A percentile compares a stretch with the other conserved stretches of the same genome.
phyloP scores from a whole-genome alignment of 306 rosid genomes.

The Bauhinia variegata region DNA sequence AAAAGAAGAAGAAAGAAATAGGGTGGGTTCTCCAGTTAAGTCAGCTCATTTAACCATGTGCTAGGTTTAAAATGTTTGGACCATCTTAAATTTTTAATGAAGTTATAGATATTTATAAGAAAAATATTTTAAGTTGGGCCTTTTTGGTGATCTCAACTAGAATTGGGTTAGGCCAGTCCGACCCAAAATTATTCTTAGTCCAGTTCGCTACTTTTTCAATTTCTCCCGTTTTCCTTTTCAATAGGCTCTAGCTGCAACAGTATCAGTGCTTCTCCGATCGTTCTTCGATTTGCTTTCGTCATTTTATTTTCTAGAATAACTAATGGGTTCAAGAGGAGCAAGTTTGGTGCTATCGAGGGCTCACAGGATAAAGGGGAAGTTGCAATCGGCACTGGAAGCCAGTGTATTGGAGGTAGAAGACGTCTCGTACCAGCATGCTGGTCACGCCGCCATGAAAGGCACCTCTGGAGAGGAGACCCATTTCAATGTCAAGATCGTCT shows the following conservation, averaged over 20 bases:
- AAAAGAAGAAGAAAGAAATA: no score
- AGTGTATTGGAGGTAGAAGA: constrained; percentile 73
- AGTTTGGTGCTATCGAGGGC: constrained; percentile 58
- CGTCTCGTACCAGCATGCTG: constrained; percentile 87
- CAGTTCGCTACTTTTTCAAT: no score
- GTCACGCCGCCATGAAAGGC: constrained; percentile 71
- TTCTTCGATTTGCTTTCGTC: background rate
- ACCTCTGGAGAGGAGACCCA: constrained; percentile 63
- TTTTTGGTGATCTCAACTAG: no score
- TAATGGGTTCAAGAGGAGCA: constrained; percentile 61
- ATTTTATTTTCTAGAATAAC: background rate
- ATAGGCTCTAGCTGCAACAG: no score
- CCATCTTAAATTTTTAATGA: no score
- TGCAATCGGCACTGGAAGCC: constrained; percentile 73
- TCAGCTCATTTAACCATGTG: no score
- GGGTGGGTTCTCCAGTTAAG: no score
- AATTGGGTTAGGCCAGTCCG: no score
- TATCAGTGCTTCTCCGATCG: background rate
- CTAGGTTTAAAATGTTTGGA: no score
- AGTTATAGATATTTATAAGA: no score
- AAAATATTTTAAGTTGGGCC: no score
- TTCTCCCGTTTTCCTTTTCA: background rate
- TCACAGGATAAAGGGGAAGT: constrained; percentile 62
- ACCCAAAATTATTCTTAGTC: no score
- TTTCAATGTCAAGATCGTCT: constrained; percentile 75